These are phyloP conservation scores for Penicillium sclerotigenum DNA, from an alignment of 2,329 filamentous ascomycete genomes.

Conservation along the genomic window DNA sequence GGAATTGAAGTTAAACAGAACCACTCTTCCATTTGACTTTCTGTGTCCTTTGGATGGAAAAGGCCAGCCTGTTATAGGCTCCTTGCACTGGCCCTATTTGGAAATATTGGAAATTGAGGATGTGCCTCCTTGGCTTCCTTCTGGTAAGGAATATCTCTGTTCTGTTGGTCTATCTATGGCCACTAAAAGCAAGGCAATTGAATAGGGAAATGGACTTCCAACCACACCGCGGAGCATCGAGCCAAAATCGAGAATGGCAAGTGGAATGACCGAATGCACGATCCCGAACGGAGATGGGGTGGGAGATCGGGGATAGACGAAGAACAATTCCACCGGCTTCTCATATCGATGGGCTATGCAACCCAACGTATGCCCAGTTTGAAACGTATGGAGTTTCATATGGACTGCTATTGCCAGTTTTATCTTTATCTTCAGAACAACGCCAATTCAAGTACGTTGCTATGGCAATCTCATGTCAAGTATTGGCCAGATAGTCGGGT, in stretches of 20 bases:
- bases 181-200: background rate
- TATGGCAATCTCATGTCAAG: background rate
- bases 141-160: background rate
- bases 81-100: constrained; percentile 2
- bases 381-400: background rate
- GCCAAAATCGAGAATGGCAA: background rate
- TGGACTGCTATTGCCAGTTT: background rate
- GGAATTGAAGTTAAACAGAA: background rate
- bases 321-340: background rate
- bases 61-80: background rate
- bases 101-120: background rate
- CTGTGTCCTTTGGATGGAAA: background rate
- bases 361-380: background rate
- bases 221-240: background rate
- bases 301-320: background rate
- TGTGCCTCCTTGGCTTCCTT: constrained; percentile 5
- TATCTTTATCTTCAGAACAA: background rate
- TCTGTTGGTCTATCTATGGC: background rate
- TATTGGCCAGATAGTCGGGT: background rate
- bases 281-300: background rate
- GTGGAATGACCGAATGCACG: background rate
- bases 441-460: background rate
- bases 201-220: background rate
- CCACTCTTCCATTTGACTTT: background rate
- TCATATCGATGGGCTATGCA: background rate